phyloP scores from a whole-genome alignment of 2,329 filamentous ascomycete genomes.

The Bipolaris zeicola region DNA sequence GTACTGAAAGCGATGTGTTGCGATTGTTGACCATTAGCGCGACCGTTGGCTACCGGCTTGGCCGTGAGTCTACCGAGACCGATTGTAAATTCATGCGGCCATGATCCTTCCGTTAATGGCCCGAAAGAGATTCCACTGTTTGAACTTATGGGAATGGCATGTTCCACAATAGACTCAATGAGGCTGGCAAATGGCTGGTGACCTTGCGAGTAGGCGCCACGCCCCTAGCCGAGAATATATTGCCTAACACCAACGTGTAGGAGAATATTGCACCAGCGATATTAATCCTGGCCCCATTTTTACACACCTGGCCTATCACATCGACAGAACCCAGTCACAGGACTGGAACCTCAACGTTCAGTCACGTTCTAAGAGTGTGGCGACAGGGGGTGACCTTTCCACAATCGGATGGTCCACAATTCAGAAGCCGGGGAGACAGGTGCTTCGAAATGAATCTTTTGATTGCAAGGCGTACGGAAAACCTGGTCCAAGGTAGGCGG shows the following conservation, averaged over 20 bases:
- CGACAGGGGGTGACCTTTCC: conserved; percentile 2
- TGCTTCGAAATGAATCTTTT: conserved; percentile 14
- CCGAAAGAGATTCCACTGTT: conserved; percentile 2
- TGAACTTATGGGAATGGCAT: neutral
- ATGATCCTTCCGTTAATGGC: neutral
- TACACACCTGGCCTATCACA: conserved; percentile 9
- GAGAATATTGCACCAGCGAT: conserved; percentile 5
- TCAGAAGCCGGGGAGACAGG: conserved; percentile 10
- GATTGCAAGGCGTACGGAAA: conserved; percentile 7
- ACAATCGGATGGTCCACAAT: conserved; percentile 3
- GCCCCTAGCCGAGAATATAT: conserved; percentile 14
- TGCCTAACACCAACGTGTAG: conserved; percentile 7
- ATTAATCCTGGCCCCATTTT: conserved; percentile 10
- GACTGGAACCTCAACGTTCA: conserved; percentile 7
- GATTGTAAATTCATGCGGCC: neutral
- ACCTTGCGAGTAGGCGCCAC: neutral
- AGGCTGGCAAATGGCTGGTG: conserved; percentile 10
- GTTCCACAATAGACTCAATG: conserved; percentile 4
- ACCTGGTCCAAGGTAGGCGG: conserved; percentile 4
- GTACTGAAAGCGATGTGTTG: neutral
- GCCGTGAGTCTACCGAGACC: neutral
- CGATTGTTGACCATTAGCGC: neutral
- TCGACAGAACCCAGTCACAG: conserved; percentile 8
- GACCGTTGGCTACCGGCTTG: neutral
- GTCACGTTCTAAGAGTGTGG: conserved; percentile 6